Conservation (phyloP, 2,329 filamentous ascomycete genomes). For the Diaporthe sp. region DNA sequence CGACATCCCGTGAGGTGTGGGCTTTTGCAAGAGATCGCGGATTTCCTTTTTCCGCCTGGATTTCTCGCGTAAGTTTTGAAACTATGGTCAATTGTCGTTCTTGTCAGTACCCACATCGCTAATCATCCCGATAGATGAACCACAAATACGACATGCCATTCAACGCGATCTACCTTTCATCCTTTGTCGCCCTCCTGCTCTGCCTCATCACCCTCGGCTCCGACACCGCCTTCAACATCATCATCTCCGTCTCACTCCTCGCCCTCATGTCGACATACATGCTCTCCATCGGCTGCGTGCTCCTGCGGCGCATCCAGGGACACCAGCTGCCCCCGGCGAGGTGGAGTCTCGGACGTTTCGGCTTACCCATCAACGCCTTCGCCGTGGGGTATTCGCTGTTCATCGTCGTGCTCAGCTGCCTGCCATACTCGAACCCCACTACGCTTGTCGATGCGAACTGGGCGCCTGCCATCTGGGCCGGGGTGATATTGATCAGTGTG, state of each 20-base stretch:
- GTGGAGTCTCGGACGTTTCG: slow-evolving; percentile 55
- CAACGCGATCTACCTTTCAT: slow-evolving; percentile 50
- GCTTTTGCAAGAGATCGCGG: slow-evolving; percentile 38
- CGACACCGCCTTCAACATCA: slow-evolving; percentile 51
- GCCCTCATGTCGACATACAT: slow-evolving; percentile 53
- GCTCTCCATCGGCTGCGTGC: slow-evolving; percentile 51
- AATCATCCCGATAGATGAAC: slow-evolving; percentile 18
- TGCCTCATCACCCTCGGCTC: slow-evolving; percentile 53
- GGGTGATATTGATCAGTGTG: slow-evolving; percentile 36
- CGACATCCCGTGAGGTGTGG: slow-evolving; percentile 40
- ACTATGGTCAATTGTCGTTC: rapidly evolving
- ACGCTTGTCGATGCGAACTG: slow-evolving; percentile 37
- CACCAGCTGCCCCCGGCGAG: slow-evolving; percentile 52
- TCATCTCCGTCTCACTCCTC: slow-evolving; percentile 51
- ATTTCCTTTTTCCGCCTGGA: slow-evolving; percentile 38
- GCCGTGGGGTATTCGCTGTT: slow-evolving; percentile 45
- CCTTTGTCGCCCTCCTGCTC: slow-evolving; percentile 48
- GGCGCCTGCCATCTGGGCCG: slow-evolving; percentile 38
- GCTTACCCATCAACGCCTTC: slow-evolving; percentile 55
- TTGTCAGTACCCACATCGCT: not conserved
- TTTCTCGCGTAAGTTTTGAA: slow-evolving; percentile 24
- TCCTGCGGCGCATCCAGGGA: slow-evolving; percentile 52
- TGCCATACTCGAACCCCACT: slow-evolving; percentile 8
- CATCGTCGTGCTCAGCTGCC: slow-evolving; percentile 43
- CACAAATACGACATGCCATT: slow-evolving; percentile 48